Evolutionary conservation across 2,329 filamentous ascomycete species (phyloP), one percentile per base, ranked within the genome.

Genomic region (Uncinocarpus reesii): DNA sequence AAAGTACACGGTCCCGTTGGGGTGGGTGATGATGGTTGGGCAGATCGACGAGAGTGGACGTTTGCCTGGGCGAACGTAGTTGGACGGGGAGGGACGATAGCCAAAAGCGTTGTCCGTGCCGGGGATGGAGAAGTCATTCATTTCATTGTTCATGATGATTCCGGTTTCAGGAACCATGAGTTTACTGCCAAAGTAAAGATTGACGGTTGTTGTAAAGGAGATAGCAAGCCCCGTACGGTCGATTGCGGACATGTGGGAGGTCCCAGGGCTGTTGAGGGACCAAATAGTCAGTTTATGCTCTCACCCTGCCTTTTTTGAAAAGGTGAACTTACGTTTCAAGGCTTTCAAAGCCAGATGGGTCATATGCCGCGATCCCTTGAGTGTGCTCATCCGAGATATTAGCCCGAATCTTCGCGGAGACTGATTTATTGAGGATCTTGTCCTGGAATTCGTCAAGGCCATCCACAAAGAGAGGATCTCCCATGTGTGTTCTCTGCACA

Each of bases 51-150:
- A 89, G 3, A 95, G 71, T 0, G 89, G 87, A 0, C 90, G 79
- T 66, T 95, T 95, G 41, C 79, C 75, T 0, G 86, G 80, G 4
- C 80, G 76, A 62, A 95, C 80, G 62, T 80, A 95, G 72, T 96
- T 95, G 37, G 81, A 76, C 3, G 80, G 78, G 0, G 79, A 82
- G 1, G 90, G 88, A 37, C 82, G 77, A 68, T 87, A 95, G 45
- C 87, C 88, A 62, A 95, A 96, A 21, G 81, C 79, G 62, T 95
- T 95, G 50, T 73, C 75, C 1, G 75, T 70, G 46, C 79, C 79
- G 0, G 90, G 89, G 58, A 94, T 88, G 42, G 82, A 86, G 70
- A 95, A 95, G 69, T 94, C 87, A 65, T 78, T 72, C 75, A 78
- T 78, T 55, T 77, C 71, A 53, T 77, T 71, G 55, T 78, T 78